phyloP scores from a whole-genome alignment of 306 rosid genomes.

The Vigna hirtella region DNA sequence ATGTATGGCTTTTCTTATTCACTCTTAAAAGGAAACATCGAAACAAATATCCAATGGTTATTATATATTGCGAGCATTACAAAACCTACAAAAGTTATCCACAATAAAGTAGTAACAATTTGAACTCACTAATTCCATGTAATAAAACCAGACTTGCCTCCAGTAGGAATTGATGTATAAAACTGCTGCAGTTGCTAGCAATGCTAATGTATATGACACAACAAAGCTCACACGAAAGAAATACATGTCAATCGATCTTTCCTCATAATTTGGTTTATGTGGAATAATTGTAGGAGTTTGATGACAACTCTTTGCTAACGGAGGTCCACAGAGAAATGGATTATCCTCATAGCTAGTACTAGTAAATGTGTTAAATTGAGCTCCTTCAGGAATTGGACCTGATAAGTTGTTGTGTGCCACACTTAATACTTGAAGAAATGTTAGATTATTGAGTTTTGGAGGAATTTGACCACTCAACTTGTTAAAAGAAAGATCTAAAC shows the following conservation, averaged over 20 bases:
- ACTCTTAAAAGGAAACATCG: too few species aligned
- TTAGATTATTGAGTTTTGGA: neutral
- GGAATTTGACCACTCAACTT: neutral
- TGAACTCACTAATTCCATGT: neutral
- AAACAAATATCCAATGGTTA: too few species aligned
- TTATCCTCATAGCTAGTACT: constrained; percentile 39
- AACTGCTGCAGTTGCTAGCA: neutral
- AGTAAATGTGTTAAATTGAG: constrained; percentile 12
- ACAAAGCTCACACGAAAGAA: neutral
- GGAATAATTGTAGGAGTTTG: neutral
- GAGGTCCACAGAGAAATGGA: constrained; percentile 38
- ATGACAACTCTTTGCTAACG: neutral
- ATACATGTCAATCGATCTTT: neutral
- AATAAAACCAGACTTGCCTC: constrained; percentile 20
- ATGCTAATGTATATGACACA: neutral
- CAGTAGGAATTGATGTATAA: constrained; percentile 5
- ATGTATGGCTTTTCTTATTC: too few species aligned
- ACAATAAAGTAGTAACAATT: neutral
- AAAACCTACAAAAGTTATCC: neutral
- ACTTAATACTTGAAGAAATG: neutral
- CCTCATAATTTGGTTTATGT: neutral
- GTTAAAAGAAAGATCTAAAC: constrained; percentile 17
- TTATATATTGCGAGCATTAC: too few species aligned
- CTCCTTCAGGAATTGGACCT: neutral
- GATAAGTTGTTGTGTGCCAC: constrained; percentile 11